A percentile compares a stretch with the other conserved stretches of the same genome.
These are phyloP conservation scores for Asterophora parasitica DNA, from an alignment of 768 basidiomycete species.

Conservation along the genomic window DNA sequence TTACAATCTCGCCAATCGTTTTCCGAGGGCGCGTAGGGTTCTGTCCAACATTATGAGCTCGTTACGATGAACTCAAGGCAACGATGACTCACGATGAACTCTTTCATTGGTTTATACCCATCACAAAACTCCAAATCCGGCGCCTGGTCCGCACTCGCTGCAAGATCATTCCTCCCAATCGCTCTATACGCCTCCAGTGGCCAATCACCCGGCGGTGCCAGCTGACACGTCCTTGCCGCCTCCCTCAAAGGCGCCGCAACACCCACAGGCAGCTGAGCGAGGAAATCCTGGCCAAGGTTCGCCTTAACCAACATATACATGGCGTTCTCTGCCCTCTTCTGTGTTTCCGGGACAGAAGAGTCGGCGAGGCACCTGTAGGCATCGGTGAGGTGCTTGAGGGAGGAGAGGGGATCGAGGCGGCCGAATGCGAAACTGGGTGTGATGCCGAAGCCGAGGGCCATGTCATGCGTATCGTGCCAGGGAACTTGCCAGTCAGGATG, in stretches of 20 bases:
- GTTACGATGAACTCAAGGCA: not conserved
- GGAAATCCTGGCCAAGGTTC: constrained; percentile 39
- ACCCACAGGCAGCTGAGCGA: constrained; percentile 61
- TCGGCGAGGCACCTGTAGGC: constrained; percentile 62
- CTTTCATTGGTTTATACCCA: constrained; percentile 54
- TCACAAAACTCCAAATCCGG: constrained; percentile 42
- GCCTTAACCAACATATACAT: constrained; percentile 51
- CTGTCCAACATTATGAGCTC: constrained; percentile 27
- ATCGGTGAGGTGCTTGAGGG: constrained; percentile 47
- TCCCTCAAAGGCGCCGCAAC: constrained; percentile 78
- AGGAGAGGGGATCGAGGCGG: constrained; percentile 50
- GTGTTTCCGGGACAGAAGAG: constrained; percentile 39
- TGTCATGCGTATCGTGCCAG: constrained; percentile 42
- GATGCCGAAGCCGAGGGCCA: constrained; percentile 44
- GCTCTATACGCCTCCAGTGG: constrained; percentile 60
- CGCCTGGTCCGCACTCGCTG: constrained; percentile 49
- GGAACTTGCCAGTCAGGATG: constrained; percentile 68
- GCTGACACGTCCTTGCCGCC: constrained; percentile 78
- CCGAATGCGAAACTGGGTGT: constrained; percentile 60
- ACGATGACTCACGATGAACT: constrained; percentile 44
- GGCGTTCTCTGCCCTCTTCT: constrained; percentile 65
- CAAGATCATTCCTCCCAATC: constrained; percentile 72
- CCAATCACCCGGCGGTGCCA: constrained; percentile 74
- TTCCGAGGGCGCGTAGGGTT: constrained; percentile 43
- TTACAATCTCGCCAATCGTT: constrained; percentile 48